Conservation (phyloP, 1,284 basidiomycete species). For the Papiliotrema nemorosa region DNA sequence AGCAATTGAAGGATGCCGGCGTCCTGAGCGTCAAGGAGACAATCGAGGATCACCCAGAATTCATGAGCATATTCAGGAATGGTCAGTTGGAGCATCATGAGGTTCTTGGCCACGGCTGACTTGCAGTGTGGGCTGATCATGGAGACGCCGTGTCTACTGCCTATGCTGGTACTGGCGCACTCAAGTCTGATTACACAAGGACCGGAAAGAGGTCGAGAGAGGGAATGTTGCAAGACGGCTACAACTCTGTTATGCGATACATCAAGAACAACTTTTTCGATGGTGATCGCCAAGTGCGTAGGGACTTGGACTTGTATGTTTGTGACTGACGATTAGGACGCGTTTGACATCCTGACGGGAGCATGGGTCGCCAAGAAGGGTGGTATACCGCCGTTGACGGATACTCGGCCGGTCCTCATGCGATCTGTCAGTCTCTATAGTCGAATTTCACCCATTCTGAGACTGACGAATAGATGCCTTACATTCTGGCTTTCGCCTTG, state of each 20-base stretch:
- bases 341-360: constrained; percentile 90
- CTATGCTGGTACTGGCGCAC: constrained; percentile 90
- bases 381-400: constrained; percentile 65
- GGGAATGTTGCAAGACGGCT: constrained; percentile 79
- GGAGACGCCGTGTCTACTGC: constrained; percentile 87
- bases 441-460: neutral
- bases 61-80: constrained; percentile 82
- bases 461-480: constrained; percentile 65
- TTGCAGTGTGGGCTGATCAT: constrained; percentile 93
- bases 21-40: constrained; percentile 66
- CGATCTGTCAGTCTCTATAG: constrained; percentile 65
- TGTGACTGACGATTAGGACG: constrained; percentile 60
- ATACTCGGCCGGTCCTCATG: constrained; percentile 72
- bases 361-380: constrained; percentile 76
- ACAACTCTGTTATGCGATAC: constrained; percentile 83
- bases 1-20: constrained; percentile 70
- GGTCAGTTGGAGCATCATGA: constrained; percentile 54
- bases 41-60: constrained; percentile 71
- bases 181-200: constrained; percentile 96
- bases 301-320: neutral
- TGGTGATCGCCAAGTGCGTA: constrained; percentile 74
- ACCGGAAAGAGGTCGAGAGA: constrained; percentile 83
- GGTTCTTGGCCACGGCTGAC: neutral
- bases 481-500: constrained; percentile 71
- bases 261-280: constrained; percentile 98